phyloP scores from a whole-genome alignment of 192 early-diverging fungal genomes.

The Paraglomus occultum region DNA sequence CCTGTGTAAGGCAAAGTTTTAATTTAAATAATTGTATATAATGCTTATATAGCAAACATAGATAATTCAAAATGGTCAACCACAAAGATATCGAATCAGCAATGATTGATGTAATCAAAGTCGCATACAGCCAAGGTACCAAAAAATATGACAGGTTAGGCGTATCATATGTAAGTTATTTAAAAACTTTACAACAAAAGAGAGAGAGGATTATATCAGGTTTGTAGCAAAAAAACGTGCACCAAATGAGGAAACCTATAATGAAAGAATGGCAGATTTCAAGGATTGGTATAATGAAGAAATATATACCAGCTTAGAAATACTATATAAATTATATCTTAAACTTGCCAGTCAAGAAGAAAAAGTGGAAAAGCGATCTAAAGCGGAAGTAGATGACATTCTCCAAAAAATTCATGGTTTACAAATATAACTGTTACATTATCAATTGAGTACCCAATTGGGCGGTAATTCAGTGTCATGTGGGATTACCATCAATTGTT shows the following conservation, averaged over 20 bases:
- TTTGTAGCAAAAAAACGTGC: not conserved
- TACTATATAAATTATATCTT: slow-evolving; percentile 11
- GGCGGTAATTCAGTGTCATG: no score
- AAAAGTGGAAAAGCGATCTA: slow-evolving; percentile 10
- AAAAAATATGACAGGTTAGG: slow-evolving; percentile 23
- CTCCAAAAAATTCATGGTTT: slow-evolving; percentile 8
- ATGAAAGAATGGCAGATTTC: slow-evolving; percentile 19
- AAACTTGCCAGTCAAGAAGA: not conserved
- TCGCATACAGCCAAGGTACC: slow-evolving; percentile 22
- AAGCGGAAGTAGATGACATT: slow-evolving; percentile 3
- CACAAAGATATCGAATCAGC: slow-evolving; percentile 14
- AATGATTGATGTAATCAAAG: slow-evolving; percentile 22
- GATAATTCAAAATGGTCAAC: no score
- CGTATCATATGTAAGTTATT: not conserved
- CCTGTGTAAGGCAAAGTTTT: no score
- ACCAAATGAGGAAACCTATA: slow-evolving; percentile 10
- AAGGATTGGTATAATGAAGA: slow-evolving; percentile 20
- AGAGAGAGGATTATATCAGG: not conserved
- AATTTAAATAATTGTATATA: no score
- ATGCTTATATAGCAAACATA: no score
- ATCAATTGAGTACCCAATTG: no score
- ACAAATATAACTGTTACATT: not conserved
- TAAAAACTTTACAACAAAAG: no score
- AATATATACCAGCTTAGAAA: slow-evolving; percentile 15
- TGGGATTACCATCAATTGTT: not conserved